These are phyloP conservation scores for Phlebopus sp. DNA, from an alignment of 1,284 basidiomycete species.

Conservation along the genomic window DNA sequence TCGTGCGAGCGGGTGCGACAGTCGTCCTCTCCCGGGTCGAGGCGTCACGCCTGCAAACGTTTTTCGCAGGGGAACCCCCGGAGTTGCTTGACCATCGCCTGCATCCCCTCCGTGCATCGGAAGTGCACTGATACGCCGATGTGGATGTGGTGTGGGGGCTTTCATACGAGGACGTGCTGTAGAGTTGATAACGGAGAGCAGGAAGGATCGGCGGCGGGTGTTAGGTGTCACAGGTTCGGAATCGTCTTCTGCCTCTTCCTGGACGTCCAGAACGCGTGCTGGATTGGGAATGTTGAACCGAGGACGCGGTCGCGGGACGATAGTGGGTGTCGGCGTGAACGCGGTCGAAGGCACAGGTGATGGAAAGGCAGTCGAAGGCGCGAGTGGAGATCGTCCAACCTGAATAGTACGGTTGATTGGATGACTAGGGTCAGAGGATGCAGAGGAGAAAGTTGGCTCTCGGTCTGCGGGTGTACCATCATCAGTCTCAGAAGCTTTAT, in stretches of 20 bases:
- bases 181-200: constrained; percentile 75
- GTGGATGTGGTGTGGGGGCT: constrained; percentile 63
- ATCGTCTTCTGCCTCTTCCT: constrained; percentile 25
- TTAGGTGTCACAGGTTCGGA: constrained; percentile 55
- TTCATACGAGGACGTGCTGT: constrained; percentile 68
- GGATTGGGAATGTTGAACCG: constrained; percentile 52
- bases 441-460: constrained; percentile 71
- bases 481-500: constrained; percentile 22
- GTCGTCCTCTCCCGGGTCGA: constrained; percentile 44
- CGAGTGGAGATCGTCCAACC: constrained; percentile 20
- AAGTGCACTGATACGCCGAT: constrained; percentile 32
- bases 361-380: constrained; percentile 33
- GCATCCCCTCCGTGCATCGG: constrained; percentile 17
- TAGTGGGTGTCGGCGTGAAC: constrained; percentile 64
- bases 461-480: constrained; percentile 25
- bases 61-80: constrained; percentile 35
- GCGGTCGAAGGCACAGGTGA: constrained; percentile 48
- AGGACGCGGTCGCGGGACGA: constrained; percentile 54
- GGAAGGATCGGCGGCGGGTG: constrained; percentile 68
- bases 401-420: constrained; percentile 26
- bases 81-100: constrained; percentile 21
- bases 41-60: constrained; percentile 66
- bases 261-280: constrained; percentile 33
- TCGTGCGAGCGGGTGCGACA: constrained; percentile 63
- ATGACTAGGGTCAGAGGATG: constrained; percentile 34